Evolutionary conservation across 768 basidiomycete genomes (phyloP), one percentile per base, ranked within the genome.

Genomic region (Stropharia rugosoannulata): DNA sequence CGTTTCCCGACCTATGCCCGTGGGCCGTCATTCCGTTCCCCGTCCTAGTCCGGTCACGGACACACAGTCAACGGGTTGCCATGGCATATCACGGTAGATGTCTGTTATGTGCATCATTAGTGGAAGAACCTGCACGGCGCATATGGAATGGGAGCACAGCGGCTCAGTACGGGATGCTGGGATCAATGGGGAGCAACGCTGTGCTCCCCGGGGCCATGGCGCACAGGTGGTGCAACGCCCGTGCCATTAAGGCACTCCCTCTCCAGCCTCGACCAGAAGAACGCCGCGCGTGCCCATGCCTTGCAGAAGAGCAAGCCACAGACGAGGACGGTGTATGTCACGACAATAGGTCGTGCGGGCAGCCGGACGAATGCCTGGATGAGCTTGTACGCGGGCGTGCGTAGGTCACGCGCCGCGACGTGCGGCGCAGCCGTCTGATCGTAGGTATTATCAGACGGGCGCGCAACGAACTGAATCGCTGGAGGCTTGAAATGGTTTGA

Each of bases 291-390:
- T 6, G 63, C 47, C 51, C 66, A 68, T 12, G 75, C 73, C 25
- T 69, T 59, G 45, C 80, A 79, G 10, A 70, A 67, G 11, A 85
- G 59, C 7, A 88, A 68, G 0, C 80, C 85, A 29, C 77, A 76
- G 39, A 89, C 73, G 55, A 84, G 67, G 27, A 82, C 68, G 16
- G 82, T 84, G 61, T 84, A 80, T 0, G 84, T 77, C 0, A 71
- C 77, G 11, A 75, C 68, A 2, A 74, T 80, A 0, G 80, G 76
- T 19, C 67, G 69, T 16, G 79, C 68, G 16, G 64, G 51, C 22
- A 65, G 46, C 6, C 50, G 66, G 16, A 70, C 57, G 59, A 80
- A 80, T 25, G 78, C 63, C 0, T 62, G 55, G 25, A 81, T 59
- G 15, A 84, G 70, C 9, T 57, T 61, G 35, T 62, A 43, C 1